A percentile compares a stretch with the other conserved stretches of the same genome.
These are phyloP conservation scores for Hura crepitans DNA, from an alignment of 441 rosid genomes.

Conservation along the genomic window DNA sequence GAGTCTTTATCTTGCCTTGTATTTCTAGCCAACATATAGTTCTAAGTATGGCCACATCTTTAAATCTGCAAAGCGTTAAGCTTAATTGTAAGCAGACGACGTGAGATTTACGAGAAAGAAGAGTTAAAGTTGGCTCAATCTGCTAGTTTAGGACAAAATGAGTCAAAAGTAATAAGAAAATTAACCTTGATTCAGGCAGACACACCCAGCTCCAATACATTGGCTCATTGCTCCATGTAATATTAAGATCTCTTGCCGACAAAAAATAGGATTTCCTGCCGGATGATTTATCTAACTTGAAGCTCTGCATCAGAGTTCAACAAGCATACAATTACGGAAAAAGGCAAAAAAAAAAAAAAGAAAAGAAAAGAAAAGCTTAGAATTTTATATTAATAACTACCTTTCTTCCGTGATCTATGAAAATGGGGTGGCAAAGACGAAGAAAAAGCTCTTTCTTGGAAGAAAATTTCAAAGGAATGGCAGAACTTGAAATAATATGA, in stretches of 20 bases:
- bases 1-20: constrained; percentile 38
- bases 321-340: background rate
- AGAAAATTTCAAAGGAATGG: constrained; percentile 30
- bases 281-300: constrained; percentile 48
- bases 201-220: constrained; percentile 54
- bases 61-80: constrained; percentile 36
- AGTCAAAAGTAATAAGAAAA: background rate
- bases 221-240: constrained; percentile 43
- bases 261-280: constrained; percentile 43
- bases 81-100: too few species aligned
- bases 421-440: constrained; percentile 41
- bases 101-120: too few species aligned
- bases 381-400: constrained; percentile 27
- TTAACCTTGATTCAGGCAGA: constrained; percentile 46
- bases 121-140: too few species aligned
- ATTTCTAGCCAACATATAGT: constrained; percentile 48
- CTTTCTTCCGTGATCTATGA: constrained; percentile 52
- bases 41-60: constrained; percentile 47
- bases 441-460: constrained; percentile 58
- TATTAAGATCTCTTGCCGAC: constrained; percentile 62
- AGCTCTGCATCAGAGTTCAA: constrained; percentile 34
- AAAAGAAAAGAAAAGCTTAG: too few species aligned
- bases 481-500: constrained; percentile 29
- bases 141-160: too few species aligned
- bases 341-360: too few species aligned